Evolutionary conservation across 306 rosid genomes (phyloP).

Genomic region (Luffa acutangula): DNA sequence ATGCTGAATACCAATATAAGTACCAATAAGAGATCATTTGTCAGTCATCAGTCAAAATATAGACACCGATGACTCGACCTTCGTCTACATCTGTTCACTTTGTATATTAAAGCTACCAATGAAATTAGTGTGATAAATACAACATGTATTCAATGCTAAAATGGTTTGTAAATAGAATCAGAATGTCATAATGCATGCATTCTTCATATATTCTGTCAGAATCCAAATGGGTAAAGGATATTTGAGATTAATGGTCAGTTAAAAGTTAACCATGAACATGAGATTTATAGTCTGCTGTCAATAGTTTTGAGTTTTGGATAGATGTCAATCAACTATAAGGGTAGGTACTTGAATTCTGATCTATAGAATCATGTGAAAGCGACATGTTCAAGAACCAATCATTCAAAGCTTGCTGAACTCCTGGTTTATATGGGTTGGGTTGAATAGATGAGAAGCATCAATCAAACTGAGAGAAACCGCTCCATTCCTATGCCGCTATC

Average conservation of each 20-base stretch:
- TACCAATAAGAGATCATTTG: neutral
- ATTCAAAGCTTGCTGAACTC: neutral
- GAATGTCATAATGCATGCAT: neutral
- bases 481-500: neutral
- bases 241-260: neutral
- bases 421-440: neutral
- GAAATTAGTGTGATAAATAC: neutral
- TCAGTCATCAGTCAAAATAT: neutral
- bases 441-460: neutral
- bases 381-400: neutral
- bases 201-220: neutral
- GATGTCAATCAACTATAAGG: neutral
- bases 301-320: neutral
- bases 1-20: constrained; percentile 1
- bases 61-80: neutral
- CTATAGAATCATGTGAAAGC: neutral
- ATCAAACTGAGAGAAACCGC: neutral
- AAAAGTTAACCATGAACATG: neutral
- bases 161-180: neutral
- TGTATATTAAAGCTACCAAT: neutral
- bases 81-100: neutral
- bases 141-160: neutral
- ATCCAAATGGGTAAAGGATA: neutral
- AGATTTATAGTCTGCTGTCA: neutral
- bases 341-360: neutral